A percentile compares a stretch with the other conserved stretches of the same genome.
phyloP scores from a whole-genome alignment of 805 yeast genomes.

The Nakazawaea sp. region DNA sequence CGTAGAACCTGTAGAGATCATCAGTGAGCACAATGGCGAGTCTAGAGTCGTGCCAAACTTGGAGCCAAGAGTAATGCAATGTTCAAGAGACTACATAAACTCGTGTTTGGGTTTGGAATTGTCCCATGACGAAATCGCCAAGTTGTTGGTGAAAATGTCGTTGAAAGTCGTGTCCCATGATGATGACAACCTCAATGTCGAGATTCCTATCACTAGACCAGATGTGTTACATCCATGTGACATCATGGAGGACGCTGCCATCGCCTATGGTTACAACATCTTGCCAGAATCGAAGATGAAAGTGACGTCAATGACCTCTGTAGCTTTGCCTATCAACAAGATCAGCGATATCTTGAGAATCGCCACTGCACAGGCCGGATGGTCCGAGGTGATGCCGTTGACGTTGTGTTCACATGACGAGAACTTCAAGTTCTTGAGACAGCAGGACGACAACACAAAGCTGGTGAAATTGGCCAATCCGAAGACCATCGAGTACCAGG shows the following conservation, averaged over 20 bases:
- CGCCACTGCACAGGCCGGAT: slow-evolving; percentile 91
- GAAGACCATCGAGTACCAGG: slow-evolving; percentile 94
- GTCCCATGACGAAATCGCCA: slow-evolving; percentile 57
- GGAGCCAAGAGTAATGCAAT: slow-evolving; percentile 57
- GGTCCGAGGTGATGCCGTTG: slow-evolving; percentile 93
- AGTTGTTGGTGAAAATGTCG: slow-evolving; percentile 75
- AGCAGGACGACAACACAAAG: slow-evolving; percentile 60
- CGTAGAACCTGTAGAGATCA: slow-evolving; percentile 83
- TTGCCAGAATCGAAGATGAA: slow-evolving; percentile 74
- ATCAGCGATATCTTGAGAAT: slow-evolving; percentile 83
- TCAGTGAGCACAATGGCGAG: slow-evolving; percentile 74
- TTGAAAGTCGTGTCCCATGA: slow-evolving; percentile 52
- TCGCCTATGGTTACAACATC: slow-evolving; percentile 91
- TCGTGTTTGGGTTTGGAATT: slow-evolving; percentile 84
- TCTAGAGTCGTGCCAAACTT: slow-evolving; percentile 73
- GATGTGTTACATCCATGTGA: slow-evolving; percentile 97
- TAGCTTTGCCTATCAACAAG: slow-evolving; percentile 87
- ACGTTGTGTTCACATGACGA: slow-evolving; percentile 96
- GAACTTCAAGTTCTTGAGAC: slow-evolving; percentile 82
- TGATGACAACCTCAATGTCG: slow-evolving; percentile 49
- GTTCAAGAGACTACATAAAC: slow-evolving; percentile 81
- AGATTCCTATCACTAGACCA: slow-evolving; percentile 89
- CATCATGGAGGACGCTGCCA: slow-evolving; percentile 97
- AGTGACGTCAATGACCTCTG: slow-evolving; percentile 72
- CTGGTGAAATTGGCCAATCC: slow-evolving; percentile 95